Evolutionary conservation across 2,329 filamentous ascomycete species (phyloP), one percentile per base, ranked within the genome.

Genomic region (Pseudogymnoascus sp.): DNA sequence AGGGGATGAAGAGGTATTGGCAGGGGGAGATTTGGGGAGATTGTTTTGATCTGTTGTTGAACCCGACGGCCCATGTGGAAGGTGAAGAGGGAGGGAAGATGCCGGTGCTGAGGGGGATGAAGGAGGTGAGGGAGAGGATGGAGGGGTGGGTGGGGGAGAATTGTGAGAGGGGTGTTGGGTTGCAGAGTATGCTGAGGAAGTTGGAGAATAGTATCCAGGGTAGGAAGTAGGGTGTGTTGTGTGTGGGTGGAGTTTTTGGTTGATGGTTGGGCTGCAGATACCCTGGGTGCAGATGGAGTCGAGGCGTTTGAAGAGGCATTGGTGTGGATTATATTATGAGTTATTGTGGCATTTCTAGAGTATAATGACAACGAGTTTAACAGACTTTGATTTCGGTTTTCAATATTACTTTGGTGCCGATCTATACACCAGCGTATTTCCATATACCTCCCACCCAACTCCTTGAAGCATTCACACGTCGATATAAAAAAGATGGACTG

Each of bases 1-100:
- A 97, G 75, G 84, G 80, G 12, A 76, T 97, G 64, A 99, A 99
- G 79, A 78, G 94, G 48, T 99, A 99, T 76, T 99, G 94, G 94
- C 92, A 97, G 79, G 88, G 87, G 58, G 92, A 96, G 59, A 84
- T 97, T 48, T 99, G 94, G 94, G 76, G 72, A 1, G 86, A 89
- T 64, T 86, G 88, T 58, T 96, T 99, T 73, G 88, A 92, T 66
- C 69, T 97, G 63, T 76, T 97, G 66, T 79, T 99, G 45, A 99
- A 99, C 74, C 92, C 93, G 0, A 80, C 82, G 2, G 80, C 79
- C 63, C 85, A 87, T 74, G 74, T 83, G n/a, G 82, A 82, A 8
- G 77, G 72, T 1, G 92, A 92, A 73, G 85, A 86, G 29, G 84
- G 79, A 1, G 75, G 73, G n/a, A 82, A 76, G 67, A 81, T 97